Evolutionary conservation across 2,329 filamentous ascomycete genomes (phyloP), one percentile per base, ranked within the genome.

Genomic region (Aulographum hederae): DNA sequence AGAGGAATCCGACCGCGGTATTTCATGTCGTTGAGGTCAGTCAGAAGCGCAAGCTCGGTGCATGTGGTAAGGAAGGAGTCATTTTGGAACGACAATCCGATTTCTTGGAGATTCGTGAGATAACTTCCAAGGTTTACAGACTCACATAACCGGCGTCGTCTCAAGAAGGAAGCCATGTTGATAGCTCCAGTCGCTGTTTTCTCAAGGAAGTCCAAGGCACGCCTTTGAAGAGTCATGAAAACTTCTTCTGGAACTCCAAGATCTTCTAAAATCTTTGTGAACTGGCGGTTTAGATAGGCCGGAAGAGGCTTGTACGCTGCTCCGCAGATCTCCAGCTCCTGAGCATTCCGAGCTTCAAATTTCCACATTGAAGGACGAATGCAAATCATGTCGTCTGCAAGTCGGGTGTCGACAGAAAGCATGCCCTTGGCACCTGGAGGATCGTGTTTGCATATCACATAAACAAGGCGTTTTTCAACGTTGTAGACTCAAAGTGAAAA

Each of bases 181-280:
- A n/a, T 13, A 25, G 21, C 21, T 13, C 10, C 10, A 25, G 21
- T 10, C 13, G 10, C 10, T 10, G 13, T 25, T 10, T 13, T 25
- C 21, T 25, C 21, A 10, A 25, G 21, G 21, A 10, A 2, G 53
- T 58, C 1, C 73, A 66, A 0, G 78, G 78, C 40, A 77, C 78
- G 37, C 59, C 44, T 3, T 69, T 89, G 81, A 1, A 80, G 52
- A 0, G 59, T 43, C 8, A 76, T 45, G 39, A 92, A 86, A 47
- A 67, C 75, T 0, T 51, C 34, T 1, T 55, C 44, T 0, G 59
- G 46, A 0, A 78, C 70, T 0, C 65, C 63, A 48, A 86, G 71
- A 40, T 91, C 82, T 44, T 92, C 82, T 1, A 92, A 50, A 4
- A 91, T 82, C 47, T 91, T 91, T 53, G 91, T 82, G 37, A 85